Percentiles rank a stretch among this genome's conserved stretches.
phyloP scores from a whole-genome alignment of 1,284 basidiomycete genomes.

The Cryptococcus sp. region DNA sequence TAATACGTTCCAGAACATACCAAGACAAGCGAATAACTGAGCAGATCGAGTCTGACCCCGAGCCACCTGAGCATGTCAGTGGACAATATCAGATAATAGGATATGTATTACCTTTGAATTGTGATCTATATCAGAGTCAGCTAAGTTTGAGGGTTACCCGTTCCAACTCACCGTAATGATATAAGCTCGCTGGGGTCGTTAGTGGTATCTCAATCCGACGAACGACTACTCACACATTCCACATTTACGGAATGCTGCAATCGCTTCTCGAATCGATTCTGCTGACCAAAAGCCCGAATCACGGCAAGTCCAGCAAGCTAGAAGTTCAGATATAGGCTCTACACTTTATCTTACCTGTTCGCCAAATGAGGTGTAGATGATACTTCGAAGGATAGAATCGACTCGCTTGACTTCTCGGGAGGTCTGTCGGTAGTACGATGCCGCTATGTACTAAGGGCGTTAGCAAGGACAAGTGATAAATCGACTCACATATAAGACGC shows the following conservation, averaged over 20 bases:
- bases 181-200: not conserved
- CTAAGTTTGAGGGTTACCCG: no score
- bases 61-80: slow-evolving; percentile 26
- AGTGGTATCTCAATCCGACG: no score
- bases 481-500: slow-evolving; percentile 13
- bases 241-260: slow-evolving; percentile 23
- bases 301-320: slow-evolving; percentile 25
- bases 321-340: not conserved
- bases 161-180: slow-evolving; percentile 5
- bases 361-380: slow-evolving; percentile 34
- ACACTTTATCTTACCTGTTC: slow-evolving; percentile 30
- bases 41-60: slow-evolving; percentile 30
- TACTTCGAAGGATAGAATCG: slow-evolving; percentile 30
- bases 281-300: slow-evolving; percentile 31
- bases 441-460: slow-evolving; percentile 12
- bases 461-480: no score
- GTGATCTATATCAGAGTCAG: not conserved
- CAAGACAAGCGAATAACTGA: slow-evolving; percentile 16
- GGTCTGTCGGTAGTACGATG: slow-evolving; percentile 30
- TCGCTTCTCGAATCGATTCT: slow-evolving; percentile 16
- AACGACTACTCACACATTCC: slow-evolving; percentile 12
- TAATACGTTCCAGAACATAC: not conserved
- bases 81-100: no score
- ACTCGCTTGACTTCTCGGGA: slow-evolving; percentile 39
- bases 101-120: slow-evolving; percentile 1